Conservation (phyloP, 805 yeast species). For the Nakazawaea wickerhamii region DNA sequence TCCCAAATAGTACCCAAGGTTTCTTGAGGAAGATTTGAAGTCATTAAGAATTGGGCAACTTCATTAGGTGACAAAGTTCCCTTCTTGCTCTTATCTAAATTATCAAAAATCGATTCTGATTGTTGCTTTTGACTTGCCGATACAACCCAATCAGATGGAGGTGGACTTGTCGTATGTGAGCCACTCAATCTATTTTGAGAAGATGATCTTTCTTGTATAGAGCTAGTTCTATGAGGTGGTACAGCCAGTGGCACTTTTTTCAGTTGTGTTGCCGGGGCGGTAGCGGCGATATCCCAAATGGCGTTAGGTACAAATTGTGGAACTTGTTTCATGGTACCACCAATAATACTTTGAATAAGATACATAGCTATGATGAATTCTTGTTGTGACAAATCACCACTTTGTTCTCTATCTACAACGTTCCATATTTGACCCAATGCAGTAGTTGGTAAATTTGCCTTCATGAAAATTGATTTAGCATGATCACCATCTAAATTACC, state of each 20-base stretch:
- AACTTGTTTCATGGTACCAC: slow-evolving; percentile 46
- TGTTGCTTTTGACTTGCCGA: slow-evolving; percentile 66
- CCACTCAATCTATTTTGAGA: slow-evolving; percentile 11
- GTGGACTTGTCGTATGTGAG: slow-evolving; percentile 13
- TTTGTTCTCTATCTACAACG: slow-evolving; percentile 69
- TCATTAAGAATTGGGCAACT: slow-evolving; percentile 83
- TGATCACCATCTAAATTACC: slow-evolving; percentile 66
- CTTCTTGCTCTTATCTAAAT: slow-evolving; percentile 58
- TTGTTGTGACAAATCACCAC: slow-evolving; percentile 65
- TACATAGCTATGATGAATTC: slow-evolving; percentile 95
- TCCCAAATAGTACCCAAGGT: slow-evolving; percentile 92
- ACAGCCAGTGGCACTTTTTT: neutral
- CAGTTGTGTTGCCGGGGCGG: neutral
- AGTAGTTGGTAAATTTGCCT: slow-evolving; percentile 78
- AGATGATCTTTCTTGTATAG: slow-evolving; percentile 2
- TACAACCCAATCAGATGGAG: slow-evolving; percentile 55
- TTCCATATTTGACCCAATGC: slow-evolving; percentile 85
- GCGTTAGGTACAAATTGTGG: slow-evolving; percentile 28
- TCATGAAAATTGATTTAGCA: slow-evolving; percentile 82
- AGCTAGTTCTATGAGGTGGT: slow-evolving; percentile 11
- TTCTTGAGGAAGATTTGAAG: slow-evolving; percentile 81
- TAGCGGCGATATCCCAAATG: slow-evolving; percentile 27
- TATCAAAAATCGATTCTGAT: slow-evolving; percentile 73
- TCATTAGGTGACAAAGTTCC: slow-evolving; percentile 72
- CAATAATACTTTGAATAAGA: slow-evolving; percentile 75